phyloP scores from a whole-genome alignment of 2,329 filamentous ascomycete species.

The Venturiaceae sp. region DNA sequence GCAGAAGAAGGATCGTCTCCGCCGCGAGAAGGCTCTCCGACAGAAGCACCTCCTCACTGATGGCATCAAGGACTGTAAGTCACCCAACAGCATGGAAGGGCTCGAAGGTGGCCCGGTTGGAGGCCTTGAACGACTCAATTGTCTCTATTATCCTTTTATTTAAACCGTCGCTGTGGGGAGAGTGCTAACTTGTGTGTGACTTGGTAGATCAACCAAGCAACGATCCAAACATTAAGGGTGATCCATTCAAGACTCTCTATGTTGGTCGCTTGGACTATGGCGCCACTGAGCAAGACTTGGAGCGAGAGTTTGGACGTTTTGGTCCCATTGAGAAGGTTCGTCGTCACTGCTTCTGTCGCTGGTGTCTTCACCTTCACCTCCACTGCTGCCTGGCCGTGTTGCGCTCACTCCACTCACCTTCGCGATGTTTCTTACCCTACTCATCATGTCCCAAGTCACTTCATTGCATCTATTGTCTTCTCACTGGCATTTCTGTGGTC shows the following conservation, averaged over 20 bases:
- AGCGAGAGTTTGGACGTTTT: slow-evolving; percentile 87
- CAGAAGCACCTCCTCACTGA: slow-evolving; percentile 56
- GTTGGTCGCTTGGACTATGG: slow-evolving; percentile 86
- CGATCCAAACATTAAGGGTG: slow-evolving; percentile 81
- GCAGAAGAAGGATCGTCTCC: slow-evolving; percentile 74
- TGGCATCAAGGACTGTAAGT: slow-evolving; percentile 54
- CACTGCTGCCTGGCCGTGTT: not conserved
- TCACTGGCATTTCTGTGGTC: not conserved
- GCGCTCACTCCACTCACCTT: not conserved
- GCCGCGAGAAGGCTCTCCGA: slow-evolving; percentile 65
- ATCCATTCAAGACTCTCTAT: slow-evolving; percentile 92
- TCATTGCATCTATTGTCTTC: not conserved
- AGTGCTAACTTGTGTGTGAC: slow-evolving; percentile 1
- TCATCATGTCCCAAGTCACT: not conserved
- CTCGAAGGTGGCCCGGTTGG: not conserved
- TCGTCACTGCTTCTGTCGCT: slow-evolving; percentile 1
- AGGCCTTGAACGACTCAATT: not conserved
- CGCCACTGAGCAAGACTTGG: slow-evolving; percentile 78
- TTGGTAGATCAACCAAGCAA: slow-evolving; percentile 65
- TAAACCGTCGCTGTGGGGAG: not conserved
- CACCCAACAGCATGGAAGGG: not conserved
- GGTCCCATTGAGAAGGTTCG: slow-evolving; percentile 86
- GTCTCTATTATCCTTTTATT: not conserved
- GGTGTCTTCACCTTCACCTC: slow-evolving; percentile 13
- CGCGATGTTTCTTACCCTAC: not conserved